Percentiles rank a stretch among this genome's conserved stretches.
phyloP scores from a whole-genome alignment of 2,329 filamentous ascomycete species.

The Fusarium cyanostomum region DNA sequence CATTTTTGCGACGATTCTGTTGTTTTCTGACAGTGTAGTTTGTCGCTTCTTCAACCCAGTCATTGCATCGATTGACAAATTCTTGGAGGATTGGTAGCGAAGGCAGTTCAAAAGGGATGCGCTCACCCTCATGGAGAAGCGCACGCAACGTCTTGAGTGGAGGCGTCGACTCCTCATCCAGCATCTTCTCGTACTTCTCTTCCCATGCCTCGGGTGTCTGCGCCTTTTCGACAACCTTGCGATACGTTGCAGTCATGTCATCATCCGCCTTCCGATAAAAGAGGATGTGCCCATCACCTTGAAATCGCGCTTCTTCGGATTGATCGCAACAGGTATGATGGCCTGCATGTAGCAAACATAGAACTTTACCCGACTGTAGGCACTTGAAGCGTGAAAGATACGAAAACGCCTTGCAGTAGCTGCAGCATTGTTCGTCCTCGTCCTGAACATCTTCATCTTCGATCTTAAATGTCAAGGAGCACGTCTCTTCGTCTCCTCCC shows the following conservation, averaged over 20 bases:
- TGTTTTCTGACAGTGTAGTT: slow-evolving; percentile 97
- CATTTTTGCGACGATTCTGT: slow-evolving; percentile 94
- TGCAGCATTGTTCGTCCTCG: slow-evolving; percentile 94
- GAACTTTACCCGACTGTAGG: slow-evolving; percentile 78
- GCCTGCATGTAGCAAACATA: slow-evolving; percentile 86
- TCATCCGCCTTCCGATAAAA: slow-evolving; percentile 81
- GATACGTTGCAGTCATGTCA: slow-evolving; percentile 70
- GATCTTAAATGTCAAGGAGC: slow-evolving; percentile 69
- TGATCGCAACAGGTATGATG: slow-evolving; percentile 81
- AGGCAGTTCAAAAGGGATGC: slow-evolving; percentile 88
- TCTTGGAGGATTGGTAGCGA: slow-evolving; percentile 83
- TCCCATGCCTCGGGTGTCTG: slow-evolving; percentile 88
- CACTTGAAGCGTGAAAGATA: slow-evolving; percentile 93
- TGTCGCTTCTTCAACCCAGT: slow-evolving; percentile 97
- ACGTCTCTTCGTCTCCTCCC: slow-evolving; percentile 59
- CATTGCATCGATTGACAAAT: slow-evolving; percentile 96
- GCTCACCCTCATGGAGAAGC: slow-evolving; percentile 91
- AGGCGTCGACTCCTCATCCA: slow-evolving; percentile 85
- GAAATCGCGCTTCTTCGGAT: slow-evolving; percentile 71
- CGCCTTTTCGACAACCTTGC: slow-evolving; percentile 87
- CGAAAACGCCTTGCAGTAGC: slow-evolving; percentile 89
- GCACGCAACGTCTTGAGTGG: slow-evolving; percentile 86
- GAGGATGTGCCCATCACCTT: slow-evolving; percentile 76
- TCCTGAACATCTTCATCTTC: slow-evolving; percentile 82
- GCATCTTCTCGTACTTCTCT: slow-evolving; percentile 84